Evolutionary conservation across 2,329 filamentous ascomycete genomes (phyloP), one percentile per base, ranked within the genome.

Genomic region (Microsporum audouinii): DNA sequence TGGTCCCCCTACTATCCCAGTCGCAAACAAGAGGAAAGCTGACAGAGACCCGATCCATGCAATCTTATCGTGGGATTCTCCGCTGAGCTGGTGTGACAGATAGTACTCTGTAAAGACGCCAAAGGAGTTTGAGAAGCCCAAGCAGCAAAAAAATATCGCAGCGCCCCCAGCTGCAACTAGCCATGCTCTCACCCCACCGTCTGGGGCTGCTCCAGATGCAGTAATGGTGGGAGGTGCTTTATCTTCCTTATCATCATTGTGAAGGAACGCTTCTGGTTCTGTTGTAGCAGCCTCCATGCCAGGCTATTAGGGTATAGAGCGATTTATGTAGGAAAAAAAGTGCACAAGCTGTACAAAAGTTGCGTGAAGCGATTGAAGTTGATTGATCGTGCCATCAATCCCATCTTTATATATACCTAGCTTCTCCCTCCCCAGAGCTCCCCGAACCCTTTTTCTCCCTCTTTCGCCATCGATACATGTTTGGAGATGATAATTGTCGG

Each of bases 31-130:
- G 3, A 77, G 43, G 27, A 76, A 78, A 0, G 67, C 65, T 2
- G 65, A 63, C 0, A 77, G 49, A 0, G 76, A 78, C 0, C 76
- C 75, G 33, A 79, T 78, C 77, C 77, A 79, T 2, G 77, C 69
- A 27, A 79, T 67, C 2, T 71, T 65, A 51, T 73, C 70, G 0
- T 71, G 61, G 5, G 71, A 67, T 1, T 70, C 59, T 27, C 67
- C 64, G 1, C 14, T 41, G 1, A 79, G 71, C 49, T 72, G 69
- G 31, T 77, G 71, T 0, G 65, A 61, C 57, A 74, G 64, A 67
- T 79, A 79, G 66, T 77, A 79, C 1, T 75, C 72, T 60, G 76
- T 73, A 58, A 80, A 78, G 3, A 75, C 69, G 14, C 79, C 78
- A 49, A 77, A 79, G 0, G 75, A 76, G 65, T 79, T 79, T 57